Evolutionary conservation across 2,329 filamentous ascomycete genomes (phyloP), one percentile per base, ranked within the genome.

Genomic region (Ascosphaera apis): DNA sequence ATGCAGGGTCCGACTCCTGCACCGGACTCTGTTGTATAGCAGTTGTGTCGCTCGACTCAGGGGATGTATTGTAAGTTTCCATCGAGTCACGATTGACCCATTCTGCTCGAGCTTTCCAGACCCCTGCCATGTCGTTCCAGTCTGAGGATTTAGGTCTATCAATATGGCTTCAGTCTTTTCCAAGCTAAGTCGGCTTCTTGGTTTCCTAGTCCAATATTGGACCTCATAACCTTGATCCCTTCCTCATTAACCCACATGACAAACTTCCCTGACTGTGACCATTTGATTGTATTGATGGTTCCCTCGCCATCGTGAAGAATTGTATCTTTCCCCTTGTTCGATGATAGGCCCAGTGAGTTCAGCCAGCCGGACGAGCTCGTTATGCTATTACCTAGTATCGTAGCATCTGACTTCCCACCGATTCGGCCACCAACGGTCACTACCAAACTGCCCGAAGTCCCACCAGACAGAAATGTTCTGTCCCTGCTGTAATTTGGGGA

Each of bases 171-270:
- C n/a, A 98, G 81, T 7, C 86, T 69, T 54, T 88, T 91, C 91
- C 91, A 98, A 2, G 84, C 81, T 43, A 77, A 74, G 12, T 93
- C 84, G 1, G 67, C 60, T 48, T 91, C 77, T 9, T 66, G 66
- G 42, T 63, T 72, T 4, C 91, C 81, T 3, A 93, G 64, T 45
- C 84, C 72, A 15, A 91, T 51, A 50, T 88, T 81, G 3, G 82
- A 82, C 27, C 88, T 72, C 84, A 95, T 95, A 41, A 98, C 88
- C 53, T 93, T 93, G 51, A 95, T 91, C 3, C 88, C 88, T 48
- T 91, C 77, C 54, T 98, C 88, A 48, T 95, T 98, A 30, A 91
- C 67, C 88, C 88, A 98, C 0, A 75, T 80, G 1, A 93, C 78
- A 48, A 84, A 95, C 56, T 78, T 88, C 1, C 88, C 86, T 0